Conservation (phyloP, 441 rosid species). For the Aquilaria agallochum region DNA sequence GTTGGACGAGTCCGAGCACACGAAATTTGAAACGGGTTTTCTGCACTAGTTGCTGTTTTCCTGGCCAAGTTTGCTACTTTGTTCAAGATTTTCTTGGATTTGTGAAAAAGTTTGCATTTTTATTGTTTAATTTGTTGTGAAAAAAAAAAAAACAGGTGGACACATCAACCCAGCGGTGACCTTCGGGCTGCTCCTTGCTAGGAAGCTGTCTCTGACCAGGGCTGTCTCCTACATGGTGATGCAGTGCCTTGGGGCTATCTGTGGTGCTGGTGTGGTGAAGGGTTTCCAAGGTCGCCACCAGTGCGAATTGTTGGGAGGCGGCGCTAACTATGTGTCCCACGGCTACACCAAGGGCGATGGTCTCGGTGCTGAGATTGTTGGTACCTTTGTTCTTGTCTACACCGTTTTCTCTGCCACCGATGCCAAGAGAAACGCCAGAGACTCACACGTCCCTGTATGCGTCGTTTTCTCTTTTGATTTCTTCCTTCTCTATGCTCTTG, state of each 20-base stretch:
- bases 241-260: slow-evolving; percentile 77
- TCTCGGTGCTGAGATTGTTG: slow-evolving; percentile 62
- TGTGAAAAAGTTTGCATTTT: neutral
- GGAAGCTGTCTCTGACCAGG: slow-evolving; percentile 61
- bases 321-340: slow-evolving; percentile 47
- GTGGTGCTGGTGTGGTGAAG: slow-evolving; percentile 71
- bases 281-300: slow-evolving; percentile 34
- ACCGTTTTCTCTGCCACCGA: slow-evolving; percentile 74
- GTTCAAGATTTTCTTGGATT: neutral
- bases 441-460: slow-evolving; percentile 71
- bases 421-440: slow-evolving; percentile 72
- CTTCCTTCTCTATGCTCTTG: too few species aligned
- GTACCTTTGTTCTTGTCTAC: slow-evolving; percentile 64
- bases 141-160: slow-evolving; percentile 33
- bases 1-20: neutral
- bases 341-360: slow-evolving; percentile 66
- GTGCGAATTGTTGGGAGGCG: slow-evolving; percentile 38
- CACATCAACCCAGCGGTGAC: slow-evolving; percentile 74
- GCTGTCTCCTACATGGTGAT: slow-evolving; percentile 57
- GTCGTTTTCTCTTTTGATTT: neutral
- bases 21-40: neutral
- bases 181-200: slow-evolving; percentile 53
- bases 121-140: neutral
- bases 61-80: neutral
- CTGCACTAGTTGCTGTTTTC: neutral